phyloP scores from a whole-genome alignment of 495 filamentous ascomycete genomes.

The Polyplosphaeria fusca region DNA sequence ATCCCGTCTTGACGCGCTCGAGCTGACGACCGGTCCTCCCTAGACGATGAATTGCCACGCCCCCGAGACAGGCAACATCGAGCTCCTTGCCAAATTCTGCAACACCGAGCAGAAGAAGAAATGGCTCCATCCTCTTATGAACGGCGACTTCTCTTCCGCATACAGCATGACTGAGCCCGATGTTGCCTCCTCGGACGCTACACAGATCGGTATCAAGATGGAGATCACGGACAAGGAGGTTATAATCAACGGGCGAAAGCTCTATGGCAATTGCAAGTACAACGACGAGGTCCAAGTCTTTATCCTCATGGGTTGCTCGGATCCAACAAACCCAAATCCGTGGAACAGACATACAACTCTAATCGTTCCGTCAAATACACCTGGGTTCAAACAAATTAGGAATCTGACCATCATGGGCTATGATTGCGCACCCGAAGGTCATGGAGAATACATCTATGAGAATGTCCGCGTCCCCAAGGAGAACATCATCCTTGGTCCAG shows the following conservation, averaged over 20 bases:
- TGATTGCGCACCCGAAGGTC: conserved; percentile 45
- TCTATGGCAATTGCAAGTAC: conserved; percentile 43
- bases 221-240: conserved; percentile 37
- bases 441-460: conserved; percentile 45
- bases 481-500: conserved; percentile 46
- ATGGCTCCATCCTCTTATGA: conserved; percentile 44
- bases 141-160: conserved; percentile 41
- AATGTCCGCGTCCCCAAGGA: conserved; percentile 42
- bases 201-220: conserved; percentile 41
- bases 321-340: conserved; percentile 41
- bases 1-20: neutral
- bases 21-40: neutral
- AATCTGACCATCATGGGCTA: conserved; percentile 46
- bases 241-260: conserved; percentile 46
- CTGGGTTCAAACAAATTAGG: conserved; percentile 40
- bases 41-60: conserved; percentile 47
- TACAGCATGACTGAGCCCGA: conserved; percentile 47
- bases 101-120: conserved; percentile 44
- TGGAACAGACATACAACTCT: conserved; percentile 43
- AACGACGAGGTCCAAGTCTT: conserved; percentile 42
- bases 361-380: conserved; percentile 41
- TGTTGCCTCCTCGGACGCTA: conserved; percentile 44
- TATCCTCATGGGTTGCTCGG: conserved; percentile 47
- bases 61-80: conserved; percentile 47
- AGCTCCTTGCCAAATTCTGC: conserved; percentile 47